Percentiles rank a stretch among this genome's conserved stretches.
These are phyloP conservation scores for Penicillium atrosanguineum DNA, from an alignment of 495 filamentous ascomycete genomes.

Conservation along the genomic window DNA sequence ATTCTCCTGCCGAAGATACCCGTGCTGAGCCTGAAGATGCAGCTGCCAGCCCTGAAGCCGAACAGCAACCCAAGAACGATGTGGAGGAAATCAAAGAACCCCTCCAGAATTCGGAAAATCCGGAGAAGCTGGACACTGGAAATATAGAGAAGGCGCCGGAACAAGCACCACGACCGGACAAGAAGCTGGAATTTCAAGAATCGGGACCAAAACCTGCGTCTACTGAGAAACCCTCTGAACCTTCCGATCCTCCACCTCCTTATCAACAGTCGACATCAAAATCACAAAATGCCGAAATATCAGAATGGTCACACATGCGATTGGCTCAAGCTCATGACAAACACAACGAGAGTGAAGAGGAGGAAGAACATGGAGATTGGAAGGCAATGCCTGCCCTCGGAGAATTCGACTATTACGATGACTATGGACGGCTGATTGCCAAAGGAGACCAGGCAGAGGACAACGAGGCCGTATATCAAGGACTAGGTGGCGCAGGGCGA, in stretches of 20 bases:
- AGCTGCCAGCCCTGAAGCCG: not conserved
- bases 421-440: conserved; percentile 83
- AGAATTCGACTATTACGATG: conserved; percentile 91
- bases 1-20: conserved; percentile 17
- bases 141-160: conserved; percentile 3
- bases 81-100: not conserved
- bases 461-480: conserved; percentile 67
- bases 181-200: conserved; percentile 1
- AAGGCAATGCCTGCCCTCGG: conserved; percentile 92
- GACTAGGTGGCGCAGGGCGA: conserved; percentile 82
- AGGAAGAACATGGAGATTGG: conserved; percentile 69
- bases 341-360: conserved; percentile 39
- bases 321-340: conserved; percentile 54
- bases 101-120: not conserved
- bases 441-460: conserved; percentile 69
- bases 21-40: conserved; percentile 25
- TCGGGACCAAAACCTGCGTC: not conserved
- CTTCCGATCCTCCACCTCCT: conserved; percentile 2
- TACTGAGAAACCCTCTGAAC: conserved; percentile 15
- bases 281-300: conserved; percentile 40
- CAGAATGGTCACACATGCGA: conserved; percentile 91
- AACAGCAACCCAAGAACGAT: conserved; percentile 8
- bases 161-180: conserved; percentile 1
- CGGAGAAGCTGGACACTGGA: not conserved
- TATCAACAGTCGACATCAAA: conserved; percentile 22